Base-by-base conservation (phyloP, 768 basidiomycete species). In the Lactarius hatsudake region DNA sequence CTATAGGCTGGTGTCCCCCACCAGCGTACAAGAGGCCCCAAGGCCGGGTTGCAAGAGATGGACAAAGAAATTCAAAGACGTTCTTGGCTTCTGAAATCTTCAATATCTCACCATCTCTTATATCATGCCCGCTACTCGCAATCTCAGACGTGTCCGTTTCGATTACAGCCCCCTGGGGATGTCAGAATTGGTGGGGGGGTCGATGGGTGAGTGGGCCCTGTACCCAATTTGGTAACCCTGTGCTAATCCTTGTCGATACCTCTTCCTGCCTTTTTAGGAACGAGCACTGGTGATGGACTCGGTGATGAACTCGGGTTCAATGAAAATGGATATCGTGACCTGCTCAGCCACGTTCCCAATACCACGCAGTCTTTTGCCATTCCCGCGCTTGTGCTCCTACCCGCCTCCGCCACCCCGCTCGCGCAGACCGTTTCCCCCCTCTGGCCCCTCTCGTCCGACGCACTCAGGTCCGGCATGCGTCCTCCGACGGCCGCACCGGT, bases 321-420 rank as follows among this genome's bases (percentile, higher is more conserved):
- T 36, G 56, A 30, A 59, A 63, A 58, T 23, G 61, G 59, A 43
- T 42, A 45, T 48, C 42, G 61, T 66, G 60, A 28, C 60, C 40
- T 66, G 32, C n/a, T 36, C 45, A 34, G 59, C 65, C 66, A 45
- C 66, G 66, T 63, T 59, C 66, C 66, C 34, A 53, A 43, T 63
- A 59, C 26, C 38, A 36, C 57, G 15, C 61, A 63, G 45, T 23
- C 62, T 57, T 59, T 67, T 63, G 48, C 62, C 23, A 43, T 42
- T 51, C 65, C 54, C 23, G 62, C 40, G 1, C 38, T 26, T 28
- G 60, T 43, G n/a, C 45, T 32, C 48, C 32, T 42, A 20, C 48
- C 40, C 17, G 17, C 59, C 34, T 42, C 61, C 38, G 36, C 26
- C 36, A 28, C 43, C 32, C 51, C 51, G 43, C 42, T 40, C 53